Evolutionary conservation across 75 land plant species (phyloP), one percentile per base, ranked within the genome.

Genomic region (Adiantum capillusveneris): DNA sequence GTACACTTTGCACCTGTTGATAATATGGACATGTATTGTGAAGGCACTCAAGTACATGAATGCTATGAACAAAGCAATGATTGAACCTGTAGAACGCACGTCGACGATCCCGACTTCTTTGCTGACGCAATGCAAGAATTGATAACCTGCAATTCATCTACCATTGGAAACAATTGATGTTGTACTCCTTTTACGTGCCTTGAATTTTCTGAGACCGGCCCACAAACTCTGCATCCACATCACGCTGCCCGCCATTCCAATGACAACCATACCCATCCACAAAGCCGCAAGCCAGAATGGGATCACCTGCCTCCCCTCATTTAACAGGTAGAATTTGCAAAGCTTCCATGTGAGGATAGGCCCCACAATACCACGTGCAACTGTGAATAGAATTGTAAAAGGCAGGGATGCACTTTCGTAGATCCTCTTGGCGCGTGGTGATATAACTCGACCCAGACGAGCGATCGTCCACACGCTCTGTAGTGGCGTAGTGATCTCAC

Each of bases 391-490:
- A 0, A 62, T 60, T 37, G 68, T 81, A 45, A 90, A 90, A 11
- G 68, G 64, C 0, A 76, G 75, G 3, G 83, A 79, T 17, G 87
- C 44, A n/a, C 31, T 52, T 14, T 60, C 65, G 49, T 72, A 66
- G 1, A 72, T 48, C 29, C 44, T 54, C 64, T 66, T 66, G 0
- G 37, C 37, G 9, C 3, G 37, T 5, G 37, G 3, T 34, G 37
- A 34, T 9, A 5, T 3, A 34, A 48, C 60, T 25, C 70, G 44
- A 21, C 77, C 66, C 31, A 87, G 31, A 20, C 58, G 59, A 0
- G 62, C 66, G 14, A 90, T 69, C 0, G 96, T 84, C 96, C 96
- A 90, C 6, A 72, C 54, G 63, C 87, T 90, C 73, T 90, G 96
- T 57, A 77, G 71, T 1, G 61, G 58, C 53, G 92, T 90, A 28